phyloP scores from a whole-genome alignment of 768 basidiomycete species.

The Lactifluus echinatus region DNA sequence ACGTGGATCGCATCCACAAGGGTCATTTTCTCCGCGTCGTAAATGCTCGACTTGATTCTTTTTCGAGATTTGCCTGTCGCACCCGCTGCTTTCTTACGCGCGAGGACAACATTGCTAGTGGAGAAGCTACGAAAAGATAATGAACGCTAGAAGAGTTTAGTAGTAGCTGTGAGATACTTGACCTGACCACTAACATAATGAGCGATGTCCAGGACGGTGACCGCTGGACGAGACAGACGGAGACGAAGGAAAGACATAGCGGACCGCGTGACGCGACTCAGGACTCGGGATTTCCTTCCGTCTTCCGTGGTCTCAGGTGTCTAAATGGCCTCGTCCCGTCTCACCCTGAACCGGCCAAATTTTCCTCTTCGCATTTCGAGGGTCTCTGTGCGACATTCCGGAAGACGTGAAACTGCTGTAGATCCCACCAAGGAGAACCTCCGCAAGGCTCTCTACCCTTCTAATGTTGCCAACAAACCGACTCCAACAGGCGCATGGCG shows the following conservation, averaged over 20 bases:
- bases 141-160: background rate
- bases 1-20: conserved; percentile 59
- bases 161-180: background rate
- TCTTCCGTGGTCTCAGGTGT: background rate
- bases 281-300: too few relatives aligned
- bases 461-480: conserved; percentile 58
- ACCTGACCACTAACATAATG: background rate
- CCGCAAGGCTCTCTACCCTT: conserved; percentile 73
- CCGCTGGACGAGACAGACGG: background rate
- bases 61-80: conserved; percentile 47
- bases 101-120: conserved; percentile 38
- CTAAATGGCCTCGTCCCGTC: conserved; percentile 36
- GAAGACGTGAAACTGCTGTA: conserved; percentile 32
- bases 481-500: conserved; percentile 81
- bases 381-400: conserved; percentile 33
- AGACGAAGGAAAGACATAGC: conserved; percentile 11
- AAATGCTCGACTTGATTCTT: conserved; percentile 44
- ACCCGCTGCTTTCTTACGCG: conserved; percentile 48
- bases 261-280: background rate
- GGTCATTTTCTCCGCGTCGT: conserved; percentile 57
- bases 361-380: conserved; percentile 29
- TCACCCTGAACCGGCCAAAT: conserved; percentile 29
- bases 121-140: conserved; percentile 41
- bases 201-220: background rate
- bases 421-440: conserved; percentile 68